phyloP scores from a whole-genome alignment of 129 eudicot species.

The Artemisia tridentata region DNA sequence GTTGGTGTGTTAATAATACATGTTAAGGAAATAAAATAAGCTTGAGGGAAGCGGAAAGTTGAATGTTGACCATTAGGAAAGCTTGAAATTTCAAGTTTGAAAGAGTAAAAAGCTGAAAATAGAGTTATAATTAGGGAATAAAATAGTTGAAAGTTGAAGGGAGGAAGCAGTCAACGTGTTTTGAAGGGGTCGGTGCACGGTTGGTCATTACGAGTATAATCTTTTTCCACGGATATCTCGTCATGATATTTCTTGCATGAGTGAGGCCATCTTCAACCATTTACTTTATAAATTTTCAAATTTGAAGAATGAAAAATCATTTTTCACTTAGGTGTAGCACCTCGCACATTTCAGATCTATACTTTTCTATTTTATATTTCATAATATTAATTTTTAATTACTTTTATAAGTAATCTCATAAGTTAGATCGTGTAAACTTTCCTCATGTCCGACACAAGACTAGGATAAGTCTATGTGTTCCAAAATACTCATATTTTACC shows the following conservation, averaged over 20 bases:
- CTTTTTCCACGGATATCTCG: background rate
- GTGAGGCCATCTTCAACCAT: no score
- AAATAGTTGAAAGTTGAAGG: constrained; percentile 15
- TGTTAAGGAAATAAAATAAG: background rate
- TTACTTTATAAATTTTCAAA: no score
- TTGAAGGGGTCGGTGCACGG: constrained; percentile 32
- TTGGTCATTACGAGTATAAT: background rate
- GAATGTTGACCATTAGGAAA: constrained; percentile 34
- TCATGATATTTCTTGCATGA: background rate
- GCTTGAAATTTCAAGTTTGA: constrained; percentile 32
- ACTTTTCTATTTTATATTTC: no score
- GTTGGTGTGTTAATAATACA: constrained; percentile 16
- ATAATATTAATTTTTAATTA: no score
- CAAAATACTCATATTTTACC: no score
- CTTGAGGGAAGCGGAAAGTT: constrained; percentile 21
- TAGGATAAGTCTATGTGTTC: no score
- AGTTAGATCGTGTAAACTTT: no score
- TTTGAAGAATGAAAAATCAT: no score
- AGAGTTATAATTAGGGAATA: background rate
- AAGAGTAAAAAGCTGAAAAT: constrained; percentile 7
- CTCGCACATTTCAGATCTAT: no score
- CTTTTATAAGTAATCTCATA: no score
- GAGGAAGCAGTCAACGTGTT: constrained; percentile 28
- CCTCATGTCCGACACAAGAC: no score
- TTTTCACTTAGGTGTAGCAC: no score